Base-by-base conservation (phyloP, 2,329 filamentous ascomycete genomes). In the Tolypocladium tropicale region DNA sequence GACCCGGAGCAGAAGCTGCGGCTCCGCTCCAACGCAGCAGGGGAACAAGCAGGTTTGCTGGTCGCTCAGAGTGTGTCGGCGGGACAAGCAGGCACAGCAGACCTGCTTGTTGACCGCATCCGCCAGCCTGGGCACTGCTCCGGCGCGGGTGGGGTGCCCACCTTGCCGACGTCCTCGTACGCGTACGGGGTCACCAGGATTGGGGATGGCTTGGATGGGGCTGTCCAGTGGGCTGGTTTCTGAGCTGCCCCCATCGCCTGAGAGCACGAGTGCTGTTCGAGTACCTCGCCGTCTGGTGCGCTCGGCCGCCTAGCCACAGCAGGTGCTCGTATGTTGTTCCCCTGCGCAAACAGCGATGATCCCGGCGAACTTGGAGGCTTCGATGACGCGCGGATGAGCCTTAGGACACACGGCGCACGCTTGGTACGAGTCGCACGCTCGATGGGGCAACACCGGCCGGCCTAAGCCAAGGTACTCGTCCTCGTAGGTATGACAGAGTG, bases 1-100 rank as follows among this genome's bases (percentile, higher is more conserved):
- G 32, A 30, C 46, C 52, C 52, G 52, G 55, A 54, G 55, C 55
- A 57, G 50, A 54, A 51, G 55, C 46, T 57, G 55, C 55, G 52
- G 53, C 16, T 37, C 49, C n/a, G 4, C 10, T 33, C n/a, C 32
- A 30, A 36, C 23, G 21, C 23, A 32, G 9, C 46, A 32, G 46
- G 25, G 28, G 28, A 33, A 33, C 18, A 30, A 53, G 33, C 51
- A 53, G 34, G 51, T 53, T 39, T 53, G 23, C 33, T 2, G 49
- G 50, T 18, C 25, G 43, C 43, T 7, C 23, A 11, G 12, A 32
- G 33, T 14, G 33, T 34, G 33, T 16, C 14, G 16, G 34, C 33
- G 5, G 33, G 33, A 34, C 4, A 36, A n/a, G n/a, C n/a, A n/a
- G 23, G 5, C 23, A 16, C 23, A 51, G 16, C 12, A 25, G 9